These are phyloP conservation scores for Cystobasidium slooffiae DNA, from an alignment of 1,284 basidiomycete genomes.

Conservation along the genomic window DNA sequence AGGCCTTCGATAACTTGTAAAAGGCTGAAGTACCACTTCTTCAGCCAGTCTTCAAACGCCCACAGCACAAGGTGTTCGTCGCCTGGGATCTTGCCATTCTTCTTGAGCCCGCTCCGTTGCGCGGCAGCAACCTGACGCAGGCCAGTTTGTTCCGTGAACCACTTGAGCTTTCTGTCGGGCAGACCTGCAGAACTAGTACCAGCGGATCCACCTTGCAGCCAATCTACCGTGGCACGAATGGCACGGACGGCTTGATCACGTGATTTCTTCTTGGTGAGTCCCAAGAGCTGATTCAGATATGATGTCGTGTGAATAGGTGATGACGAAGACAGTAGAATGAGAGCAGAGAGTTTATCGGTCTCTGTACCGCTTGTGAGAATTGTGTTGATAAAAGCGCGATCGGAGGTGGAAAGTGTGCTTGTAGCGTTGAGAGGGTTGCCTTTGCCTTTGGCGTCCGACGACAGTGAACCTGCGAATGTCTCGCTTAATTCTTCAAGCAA, in stretches of 20 bases:
- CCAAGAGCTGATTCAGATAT: constrained; percentile 71
- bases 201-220: constrained; percentile 76
- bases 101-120: constrained; percentile 34
- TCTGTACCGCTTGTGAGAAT: constrained; percentile 86
- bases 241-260: constrained; percentile 90
- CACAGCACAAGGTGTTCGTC: constrained; percentile 67
- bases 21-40: constrained; percentile 93
- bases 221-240: constrained; percentile 87
- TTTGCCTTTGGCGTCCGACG: constrained; percentile 43
- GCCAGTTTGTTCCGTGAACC: constrained; percentile 82
- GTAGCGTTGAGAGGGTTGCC: constrained; percentile 48
- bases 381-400: constrained; percentile 78
- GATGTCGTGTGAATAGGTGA: constrained; percentile 82
- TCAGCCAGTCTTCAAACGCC: constrained; percentile 96
- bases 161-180: constrained; percentile 76
- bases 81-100: constrained; percentile 47
- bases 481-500: constrained; percentile 49
- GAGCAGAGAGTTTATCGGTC: constrained; percentile 88
- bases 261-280: constrained; percentile 75
- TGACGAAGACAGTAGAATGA: constrained; percentile 87
- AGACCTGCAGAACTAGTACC: constrained; percentile 68
- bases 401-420: constrained; percentile 62
- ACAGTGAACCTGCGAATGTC: constrained; percentile 49
- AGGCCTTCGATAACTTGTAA: constrained; percentile 87
- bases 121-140: constrained; percentile 61